A percentile compares a stretch with the other conserved stretches of the same genome.
Evolutionary conservation across 2,329 filamentous ascomycete genomes (phyloP).

Genomic region (Colletotrichum theobromicola): DNA sequence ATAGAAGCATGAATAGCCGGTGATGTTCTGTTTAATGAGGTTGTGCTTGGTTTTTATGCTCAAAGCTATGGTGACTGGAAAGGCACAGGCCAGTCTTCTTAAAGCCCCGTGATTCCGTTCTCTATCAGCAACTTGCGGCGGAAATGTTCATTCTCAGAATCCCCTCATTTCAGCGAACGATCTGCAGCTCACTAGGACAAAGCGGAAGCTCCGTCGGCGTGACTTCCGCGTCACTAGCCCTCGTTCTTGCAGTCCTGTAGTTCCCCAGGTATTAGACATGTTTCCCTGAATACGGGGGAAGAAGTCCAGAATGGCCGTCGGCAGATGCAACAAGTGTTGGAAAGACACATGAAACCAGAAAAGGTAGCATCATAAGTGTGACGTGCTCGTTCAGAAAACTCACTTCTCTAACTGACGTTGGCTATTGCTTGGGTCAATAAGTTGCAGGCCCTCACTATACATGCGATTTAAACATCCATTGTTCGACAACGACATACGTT

Average conservation of each 20-base stretch:
- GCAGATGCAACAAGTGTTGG: neutral
- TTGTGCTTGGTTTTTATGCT: neutral
- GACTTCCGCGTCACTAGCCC: neutral
- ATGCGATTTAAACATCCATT: neutral
- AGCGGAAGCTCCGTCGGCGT: fast-evolving
- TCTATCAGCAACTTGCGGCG: fast-evolving
- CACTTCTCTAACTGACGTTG: too few relatives aligned
- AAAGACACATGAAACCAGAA: fast-evolving
- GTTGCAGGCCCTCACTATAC: neutral
- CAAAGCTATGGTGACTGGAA: neutral
- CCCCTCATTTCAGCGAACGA: neutral
- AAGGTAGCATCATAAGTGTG: neutral
- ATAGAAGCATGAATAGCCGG: too few relatives aligned
- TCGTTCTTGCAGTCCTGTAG: neutral
- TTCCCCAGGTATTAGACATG: neutral
- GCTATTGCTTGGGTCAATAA: neutral
- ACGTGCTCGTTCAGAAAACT: too few relatives aligned
- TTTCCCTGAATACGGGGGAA: neutral
- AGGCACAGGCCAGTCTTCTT: neutral
- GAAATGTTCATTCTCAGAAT: neutral
- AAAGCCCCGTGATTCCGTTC: neutral
- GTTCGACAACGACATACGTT: neutral
- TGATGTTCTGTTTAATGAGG: neutral
- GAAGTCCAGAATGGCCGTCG: neutral
- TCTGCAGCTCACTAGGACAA: neutral